Evolutionary conservation across 805 yeast genomes (phyloP), one percentile per base, ranked within the genome.

Genomic region (Yarrowia hollandica): DNA sequence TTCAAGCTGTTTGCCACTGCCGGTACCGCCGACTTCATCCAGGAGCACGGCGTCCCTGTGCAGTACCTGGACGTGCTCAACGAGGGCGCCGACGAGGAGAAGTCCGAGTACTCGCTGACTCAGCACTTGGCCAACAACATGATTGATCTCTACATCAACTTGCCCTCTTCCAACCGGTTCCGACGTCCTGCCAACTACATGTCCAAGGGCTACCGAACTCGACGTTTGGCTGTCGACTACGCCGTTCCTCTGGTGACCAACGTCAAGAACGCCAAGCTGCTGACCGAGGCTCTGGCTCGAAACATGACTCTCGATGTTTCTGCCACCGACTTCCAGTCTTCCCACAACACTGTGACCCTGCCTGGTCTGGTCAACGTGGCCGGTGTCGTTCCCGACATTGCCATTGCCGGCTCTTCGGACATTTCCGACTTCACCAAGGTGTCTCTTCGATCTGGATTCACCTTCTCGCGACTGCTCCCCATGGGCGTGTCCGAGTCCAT

Each of bases 141-240:
- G 82, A 94, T 94, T 73, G 99, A 94, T 71, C 77, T 94, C 71
- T 94, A 94, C 81, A 86, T 94, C 77, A 94, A 94, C 78, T 79
- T 94, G 78, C 99, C 99, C 62, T 91, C 98, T 63, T 79, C 96
- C 48, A 94, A 94, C 81, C 82, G 97, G 72, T 94, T 89, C 84
- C 88, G 99, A 74, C 89, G 99, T 76, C 99, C 99, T 62, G 97
- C 99, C 60, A 87, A 92, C 63, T 94, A 94, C 77, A 90, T 94
- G 80, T 89, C 97, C 25, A 90, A 88, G 77, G 99, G 99, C 73
- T 94, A 94, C 81, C 85, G 83, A 74, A 89, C 98, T 44, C 95
- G 99, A 81, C 94, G 99, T 80, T 88, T 94, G 98, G 99, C 99
- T 66, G 97, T 94, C 65, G 99, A 94, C 76, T 95, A 88, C 73